Conservation (phyloP, 768 basidiomycete genomes). For the Auriscalpium vulgare region DNA sequence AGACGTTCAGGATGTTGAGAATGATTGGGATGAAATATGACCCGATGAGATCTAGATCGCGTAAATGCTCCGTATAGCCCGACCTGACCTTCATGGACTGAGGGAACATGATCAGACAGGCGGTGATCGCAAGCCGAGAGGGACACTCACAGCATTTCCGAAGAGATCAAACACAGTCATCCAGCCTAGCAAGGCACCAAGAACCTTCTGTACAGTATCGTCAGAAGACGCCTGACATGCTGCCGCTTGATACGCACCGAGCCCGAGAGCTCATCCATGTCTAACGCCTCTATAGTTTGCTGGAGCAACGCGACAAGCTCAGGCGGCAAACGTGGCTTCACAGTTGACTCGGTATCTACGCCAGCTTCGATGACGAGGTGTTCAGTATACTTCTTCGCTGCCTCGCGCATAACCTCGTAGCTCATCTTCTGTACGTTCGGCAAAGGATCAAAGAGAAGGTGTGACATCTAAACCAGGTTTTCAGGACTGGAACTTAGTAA, state of each 20-base stretch:
- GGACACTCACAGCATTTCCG: conserved; percentile 60
- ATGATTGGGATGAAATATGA: conserved; percentile 64
- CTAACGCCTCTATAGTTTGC: conserved; percentile 32
- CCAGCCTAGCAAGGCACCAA: conserved; percentile 78
- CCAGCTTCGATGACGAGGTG: conserved; percentile 82
- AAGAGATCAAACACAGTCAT: conserved; percentile 86
- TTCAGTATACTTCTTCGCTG: conserved; percentile 71
- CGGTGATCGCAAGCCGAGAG: background rate
- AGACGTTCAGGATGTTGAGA: conserved; percentile 58
- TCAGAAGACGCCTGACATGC: background rate
- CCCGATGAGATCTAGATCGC: conserved; percentile 57
- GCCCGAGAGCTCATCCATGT: conserved; percentile 31
- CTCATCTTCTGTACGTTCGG: conserved; percentile 68
- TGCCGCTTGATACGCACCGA: background rate
- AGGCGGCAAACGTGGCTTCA: conserved; percentile 50
- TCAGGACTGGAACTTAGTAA: background rate
- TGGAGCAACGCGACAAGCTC: conserved; percentile 63
- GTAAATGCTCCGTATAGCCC: conserved; percentile 80
- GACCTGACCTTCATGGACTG: conserved; percentile 86
- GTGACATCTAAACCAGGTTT: conserved; percentile 53
- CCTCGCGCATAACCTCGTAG: conserved; percentile 61
- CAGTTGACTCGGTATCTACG: conserved; percentile 55
- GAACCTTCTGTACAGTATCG: conserved; percentile 30
- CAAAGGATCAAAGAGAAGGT: conserved; percentile 60
- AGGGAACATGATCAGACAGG: background rate